These are phyloP conservation scores for Gastrolobium bilobum DNA, from an alignment of 306 rosid species.

Conservation along the genomic window DNA sequence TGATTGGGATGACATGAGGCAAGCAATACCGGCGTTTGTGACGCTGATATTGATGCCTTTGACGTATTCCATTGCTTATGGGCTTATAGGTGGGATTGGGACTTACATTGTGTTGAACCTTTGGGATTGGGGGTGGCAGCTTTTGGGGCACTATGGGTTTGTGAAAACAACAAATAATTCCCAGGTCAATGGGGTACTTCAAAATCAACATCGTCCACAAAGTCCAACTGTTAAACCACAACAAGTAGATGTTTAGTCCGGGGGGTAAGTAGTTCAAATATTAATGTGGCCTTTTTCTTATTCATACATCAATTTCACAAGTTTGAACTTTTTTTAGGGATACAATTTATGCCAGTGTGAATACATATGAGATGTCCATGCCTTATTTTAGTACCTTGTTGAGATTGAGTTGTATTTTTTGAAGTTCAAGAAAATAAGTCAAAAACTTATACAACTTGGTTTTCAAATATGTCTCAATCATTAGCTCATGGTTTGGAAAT, in stretches of 20 bases:
- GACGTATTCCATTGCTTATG: conserved; percentile 92
- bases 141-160: conserved; percentile 53
- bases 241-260: conserved; percentile 45
- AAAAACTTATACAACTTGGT: conserved; percentile 3
- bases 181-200: conserved; percentile 53
- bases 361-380: not conserved
- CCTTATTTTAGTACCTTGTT: not conserved
- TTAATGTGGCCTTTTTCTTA: not conserved
- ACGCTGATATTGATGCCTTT: conserved; percentile 87
- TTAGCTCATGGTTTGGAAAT: conserved; percentile 19
- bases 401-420: not conserved
- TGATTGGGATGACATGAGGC: conserved; percentile 91
- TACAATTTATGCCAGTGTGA: conserved; percentile 19
- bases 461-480: conserved; percentile 30
- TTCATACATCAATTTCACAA: conserved; percentile 48
- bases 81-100: conserved; percentile 93
- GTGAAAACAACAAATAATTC: conserved; percentile 1
- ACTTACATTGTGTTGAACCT: conserved; percentile 72
- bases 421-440: not conserved
- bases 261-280: not conserved
- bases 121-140: conserved; percentile 70
- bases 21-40: conserved; percentile 93
- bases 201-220: conserved; percentile 37
- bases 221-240: conserved; percentile 48
- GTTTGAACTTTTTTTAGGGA: conserved; percentile 34